Base-by-base conservation (phyloP, 176 grass and related monocot genomes). In the Carex parvula region DNA sequence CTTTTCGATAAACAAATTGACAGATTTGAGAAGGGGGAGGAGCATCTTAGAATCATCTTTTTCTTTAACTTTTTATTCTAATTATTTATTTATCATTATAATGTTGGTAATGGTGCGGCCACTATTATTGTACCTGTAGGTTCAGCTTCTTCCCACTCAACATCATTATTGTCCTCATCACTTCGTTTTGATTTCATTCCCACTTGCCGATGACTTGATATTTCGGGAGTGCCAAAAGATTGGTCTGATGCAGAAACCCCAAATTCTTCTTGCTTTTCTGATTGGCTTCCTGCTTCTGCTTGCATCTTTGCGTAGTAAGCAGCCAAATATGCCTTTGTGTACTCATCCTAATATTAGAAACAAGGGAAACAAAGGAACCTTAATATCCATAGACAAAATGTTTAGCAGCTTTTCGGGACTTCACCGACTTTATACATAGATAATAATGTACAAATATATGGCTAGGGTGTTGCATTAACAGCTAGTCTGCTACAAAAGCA, bases 251-350 rank as follows among this genome's bases (percentile, higher is more conserved):
- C 60, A 37, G 62, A 84, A 21, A 59, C 41, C 17, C 82, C 35
- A 8, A 80, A 69, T 18, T 80, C 73, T 89, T 94, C 82, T 62
- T 90, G 84, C 46, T 98, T 84, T 80, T 84, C 72, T 83, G 22
- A 86, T 73, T 50, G 74, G 52, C 82, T 85, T 33, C 52, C 74
- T 54, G 89, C 88, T 83, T 87, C 89, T 85, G 91, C 89, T 71
- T 95, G 81, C 60, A 90, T 77, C 71, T 82, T 89, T 79, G 94
- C 92, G 33, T 32, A 81, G 12, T 93, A 64, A 64, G 96, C 93
- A 86, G 85, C 96, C 64, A 95, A 95, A 84, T 93, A 99, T 50
- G 91, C 92, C 81, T 95, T 98, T 64, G 91, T 69, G 61, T 95
- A 95, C 84, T 98, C 96, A 80, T 98, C 89, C 96, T 98, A 83